Evolutionary conservation across 2,329 filamentous ascomycete genomes (phyloP).

Genomic region (Neocatenulostroma microsporum): DNA sequence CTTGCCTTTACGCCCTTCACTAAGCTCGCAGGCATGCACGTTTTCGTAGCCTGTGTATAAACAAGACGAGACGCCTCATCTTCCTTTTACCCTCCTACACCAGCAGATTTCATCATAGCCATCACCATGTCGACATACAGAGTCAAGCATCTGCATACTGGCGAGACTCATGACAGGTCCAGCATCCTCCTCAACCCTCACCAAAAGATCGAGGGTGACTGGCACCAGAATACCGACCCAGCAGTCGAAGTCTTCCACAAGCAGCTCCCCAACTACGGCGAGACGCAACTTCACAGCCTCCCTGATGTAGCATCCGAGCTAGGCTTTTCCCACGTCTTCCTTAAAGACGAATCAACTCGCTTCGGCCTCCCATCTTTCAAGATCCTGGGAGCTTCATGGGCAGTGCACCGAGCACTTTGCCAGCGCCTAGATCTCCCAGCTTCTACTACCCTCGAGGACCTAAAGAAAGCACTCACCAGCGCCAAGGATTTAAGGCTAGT

Average conservation of each 20-base stretch:
- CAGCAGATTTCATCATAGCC: too few species aligned
- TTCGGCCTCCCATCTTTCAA: slow-evolving; percentile 70
- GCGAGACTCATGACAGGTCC: slow-evolving; percentile 10
- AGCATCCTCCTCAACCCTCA: slow-evolving; percentile 16
- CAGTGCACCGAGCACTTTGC: slow-evolving; percentile 51
- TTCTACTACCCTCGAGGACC: slow-evolving; percentile 36
- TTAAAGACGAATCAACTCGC: slow-evolving; percentile 65
- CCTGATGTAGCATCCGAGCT: slow-evolving; percentile 50
- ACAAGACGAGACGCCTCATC: too few species aligned
- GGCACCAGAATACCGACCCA: slow-evolving; percentile 9
- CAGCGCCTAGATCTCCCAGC: slow-evolving; percentile 38
- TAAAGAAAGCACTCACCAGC: slow-evolving; percentile 27
- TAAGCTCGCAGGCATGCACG: too few species aligned
- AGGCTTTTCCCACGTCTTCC: slow-evolving; percentile 49
- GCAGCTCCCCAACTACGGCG: slow-evolving; percentile 49
- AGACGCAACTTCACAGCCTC: slow-evolving; percentile 50
- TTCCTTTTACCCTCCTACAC: too few species aligned
- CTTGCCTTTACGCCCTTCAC: too few species aligned
- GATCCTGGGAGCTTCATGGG: slow-evolving; percentile 72
- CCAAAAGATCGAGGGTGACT: background rate
- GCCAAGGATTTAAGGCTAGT: slow-evolving; percentile 40
- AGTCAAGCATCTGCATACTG: slow-evolving; percentile 15
- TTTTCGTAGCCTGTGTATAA: too few species aligned
- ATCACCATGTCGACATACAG: slow-evolving; percentile 13
- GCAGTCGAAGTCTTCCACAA: slow-evolving; percentile 46